Percentiles rank a stretch among this genome's conserved stretches.
Conservation (phyloP, 257 asterid genomes). For the Thymus mandschuricus region DNA sequence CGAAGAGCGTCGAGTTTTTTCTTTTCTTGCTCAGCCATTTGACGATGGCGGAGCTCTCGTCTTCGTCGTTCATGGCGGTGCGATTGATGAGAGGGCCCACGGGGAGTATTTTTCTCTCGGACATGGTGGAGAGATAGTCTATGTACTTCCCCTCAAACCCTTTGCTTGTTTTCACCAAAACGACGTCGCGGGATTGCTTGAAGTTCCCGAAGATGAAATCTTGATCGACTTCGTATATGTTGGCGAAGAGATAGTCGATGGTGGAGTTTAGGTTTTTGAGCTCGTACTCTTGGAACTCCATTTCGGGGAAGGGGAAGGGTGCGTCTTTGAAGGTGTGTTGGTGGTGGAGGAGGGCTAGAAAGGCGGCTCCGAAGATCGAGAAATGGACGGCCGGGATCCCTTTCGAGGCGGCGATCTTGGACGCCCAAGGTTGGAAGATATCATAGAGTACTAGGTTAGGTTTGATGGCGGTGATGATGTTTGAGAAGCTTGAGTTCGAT, state of each 20-base stretch:
- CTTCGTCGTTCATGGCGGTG: neutral
- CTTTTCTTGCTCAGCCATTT: constrained; percentile 15
- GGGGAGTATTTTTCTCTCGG: constrained; percentile 33
- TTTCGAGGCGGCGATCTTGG: constrained; percentile 32
- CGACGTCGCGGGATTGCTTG: constrained; percentile 32
- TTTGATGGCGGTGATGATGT: constrained; percentile 27
- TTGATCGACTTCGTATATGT: constrained; percentile 23
- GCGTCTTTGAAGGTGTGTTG: constrained; percentile 17
- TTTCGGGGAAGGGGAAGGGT: constrained; percentile 30
- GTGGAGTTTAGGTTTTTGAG: neutral
- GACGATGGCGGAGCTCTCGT: neutral
- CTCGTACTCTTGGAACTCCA: constrained; percentile 29
- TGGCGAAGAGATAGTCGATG: neutral
- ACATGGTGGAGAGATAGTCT: constrained; percentile 36
- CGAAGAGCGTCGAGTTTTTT: neutral
- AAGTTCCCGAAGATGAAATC: constrained; percentile 31
- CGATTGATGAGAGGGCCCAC: constrained; percentile 36
- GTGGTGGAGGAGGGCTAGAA: constrained; percentile 30
- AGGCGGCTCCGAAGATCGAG: constrained; percentile 21
- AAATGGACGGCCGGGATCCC: constrained; percentile 42
- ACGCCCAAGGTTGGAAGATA: constrained; percentile 43
- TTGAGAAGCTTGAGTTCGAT: constrained; percentile 31
- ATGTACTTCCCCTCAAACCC: constrained; percentile 45
- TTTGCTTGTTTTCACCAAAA: constrained; percentile 37
- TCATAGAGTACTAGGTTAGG: constrained; percentile 47